Conservation (phyloP, 306 rosid species). For the Fagus crenata region DNA sequence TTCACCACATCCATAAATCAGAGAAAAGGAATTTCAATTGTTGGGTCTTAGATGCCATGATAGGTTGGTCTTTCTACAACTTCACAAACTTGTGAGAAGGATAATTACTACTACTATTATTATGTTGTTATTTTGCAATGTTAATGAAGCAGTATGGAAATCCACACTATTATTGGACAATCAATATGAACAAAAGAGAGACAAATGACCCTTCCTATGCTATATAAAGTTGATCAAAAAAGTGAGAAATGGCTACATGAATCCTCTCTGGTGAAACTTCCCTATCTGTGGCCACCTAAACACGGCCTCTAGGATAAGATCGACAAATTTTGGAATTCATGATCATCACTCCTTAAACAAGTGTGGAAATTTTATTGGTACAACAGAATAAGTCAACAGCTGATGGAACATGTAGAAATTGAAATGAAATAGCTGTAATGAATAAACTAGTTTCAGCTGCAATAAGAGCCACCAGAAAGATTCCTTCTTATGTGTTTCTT, state of each 20-base stretch:
- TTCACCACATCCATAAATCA: no score
- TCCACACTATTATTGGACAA: neutral
- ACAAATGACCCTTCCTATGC: neutral
- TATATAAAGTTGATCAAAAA: neutral
- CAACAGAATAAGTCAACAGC: slow-evolving; percentile 11
- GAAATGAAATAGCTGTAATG: neutral
- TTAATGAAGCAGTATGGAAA: neutral
- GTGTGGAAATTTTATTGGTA: neutral
- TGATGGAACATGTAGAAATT: neutral
- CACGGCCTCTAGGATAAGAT: neutral
- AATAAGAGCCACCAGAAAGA: neutral
- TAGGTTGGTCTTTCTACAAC: no score
- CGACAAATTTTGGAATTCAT: neutral
- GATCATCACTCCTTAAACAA: slow-evolving; percentile 9
- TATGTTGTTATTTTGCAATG: no score
- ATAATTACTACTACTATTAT: no score
- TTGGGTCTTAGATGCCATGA: no score
- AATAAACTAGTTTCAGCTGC: neutral
- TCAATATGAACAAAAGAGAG: neutral
- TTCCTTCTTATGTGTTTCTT: slow-evolving; percentile 34
- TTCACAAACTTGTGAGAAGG: no score
- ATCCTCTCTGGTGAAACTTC: neutral
- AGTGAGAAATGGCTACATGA: neutral
- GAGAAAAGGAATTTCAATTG: no score
- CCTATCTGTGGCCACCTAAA: neutral